These are phyloP conservation scores for Komagataella phaffii DNA, from an alignment of 805 yeast genomes.

Conservation along the genomic window DNA sequence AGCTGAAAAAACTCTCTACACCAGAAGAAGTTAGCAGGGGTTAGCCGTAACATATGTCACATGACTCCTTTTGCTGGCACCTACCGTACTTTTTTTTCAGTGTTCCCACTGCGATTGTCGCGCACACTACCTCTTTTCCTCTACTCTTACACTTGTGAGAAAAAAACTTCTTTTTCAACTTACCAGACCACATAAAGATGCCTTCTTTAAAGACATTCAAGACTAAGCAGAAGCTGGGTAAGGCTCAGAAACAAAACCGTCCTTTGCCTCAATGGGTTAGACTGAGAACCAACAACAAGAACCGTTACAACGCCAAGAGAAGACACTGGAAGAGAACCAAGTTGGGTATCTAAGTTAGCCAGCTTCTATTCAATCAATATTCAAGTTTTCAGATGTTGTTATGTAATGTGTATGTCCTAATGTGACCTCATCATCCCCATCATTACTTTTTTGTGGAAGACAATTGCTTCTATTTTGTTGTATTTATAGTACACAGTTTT, in stretches of 20 bases:
- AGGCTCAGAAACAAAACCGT: slow-evolving; percentile 98
- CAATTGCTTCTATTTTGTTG: not conserved
- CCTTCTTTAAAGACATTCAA: slow-evolving; percentile 84
- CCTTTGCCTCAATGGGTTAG: slow-evolving; percentile 99
- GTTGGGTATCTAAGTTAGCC: slow-evolving; percentile 70
- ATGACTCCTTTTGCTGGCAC: not conserved
- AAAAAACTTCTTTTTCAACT: slow-evolving; percentile 2
- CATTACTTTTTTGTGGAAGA: not conserved
- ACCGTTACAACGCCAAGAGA: slow-evolving; percentile 99
- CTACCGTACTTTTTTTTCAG: not conserved
- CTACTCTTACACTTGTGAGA: not conserved
- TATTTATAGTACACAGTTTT: not conserved
- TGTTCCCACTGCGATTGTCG: not conserved
- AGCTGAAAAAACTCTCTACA: slow-evolving; percentile 5
- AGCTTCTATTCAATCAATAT: not conserved
- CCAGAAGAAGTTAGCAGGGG: slow-evolving; percentile 3
- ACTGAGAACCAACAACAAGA: slow-evolving; percentile 93
- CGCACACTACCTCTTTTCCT: slow-evolving; percentile 3
- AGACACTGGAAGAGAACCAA: slow-evolving; percentile 99
- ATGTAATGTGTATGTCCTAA: not conserved
- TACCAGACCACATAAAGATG: not conserved
- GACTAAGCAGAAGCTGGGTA: slow-evolving; percentile 97
- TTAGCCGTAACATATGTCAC: not conserved
- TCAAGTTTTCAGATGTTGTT: not conserved
- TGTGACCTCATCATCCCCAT: not conserved